Evolutionary conservation across 2,329 filamentous ascomycete species (phyloP).

Genomic region (Fusarium luffae): DNA sequence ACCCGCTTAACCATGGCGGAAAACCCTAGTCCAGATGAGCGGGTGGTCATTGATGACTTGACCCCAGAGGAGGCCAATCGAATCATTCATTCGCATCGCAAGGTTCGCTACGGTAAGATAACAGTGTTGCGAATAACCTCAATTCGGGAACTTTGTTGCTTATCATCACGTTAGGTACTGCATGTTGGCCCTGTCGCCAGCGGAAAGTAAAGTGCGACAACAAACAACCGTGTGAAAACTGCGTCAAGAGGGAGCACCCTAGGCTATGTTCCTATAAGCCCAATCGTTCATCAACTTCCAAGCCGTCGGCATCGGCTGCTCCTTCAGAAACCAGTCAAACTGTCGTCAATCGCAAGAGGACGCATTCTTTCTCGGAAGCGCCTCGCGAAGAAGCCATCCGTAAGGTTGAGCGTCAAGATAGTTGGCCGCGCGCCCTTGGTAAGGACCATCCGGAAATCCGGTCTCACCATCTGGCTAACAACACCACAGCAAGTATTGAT

Average conservation of each 20-base stretch:
- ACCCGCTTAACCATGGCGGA: slow-evolving; percentile 56
- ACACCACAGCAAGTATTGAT: slow-evolving; percentile 55
- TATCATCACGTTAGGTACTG: slow-evolving; percentile 60
- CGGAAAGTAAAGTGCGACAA: slow-evolving; percentile 77
- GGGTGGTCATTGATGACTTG: slow-evolving; percentile 64
- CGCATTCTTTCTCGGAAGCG: slow-evolving; percentile 49
- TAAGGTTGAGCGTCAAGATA: slow-evolving; percentile 53
- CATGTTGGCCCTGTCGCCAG: slow-evolving; percentile 75
- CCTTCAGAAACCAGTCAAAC: slow-evolving; percentile 41
- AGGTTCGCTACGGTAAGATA: slow-evolving; percentile 75
- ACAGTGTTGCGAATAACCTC: slow-evolving; percentile 46
- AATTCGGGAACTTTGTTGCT: slow-evolving; percentile 14
- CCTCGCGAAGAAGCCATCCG: slow-evolving; percentile 45
- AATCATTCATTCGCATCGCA: slow-evolving; percentile 76
- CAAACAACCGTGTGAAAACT: slow-evolving; percentile 75
- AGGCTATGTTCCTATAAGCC: slow-evolving; percentile 75
- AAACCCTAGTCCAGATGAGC: slow-evolving; percentile 56
- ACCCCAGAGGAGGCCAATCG: slow-evolving; percentile 74
- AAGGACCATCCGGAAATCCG: slow-evolving; percentile 23
- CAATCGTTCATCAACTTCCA: slow-evolving; percentile 59
- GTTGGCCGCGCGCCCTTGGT: slow-evolving; percentile 58
- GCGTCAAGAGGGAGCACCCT: slow-evolving; percentile 72
- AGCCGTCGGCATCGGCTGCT: slow-evolving; percentile 48
- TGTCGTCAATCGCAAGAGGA: slow-evolving; percentile 48
- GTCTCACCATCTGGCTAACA: slow-evolving; percentile 37